These are phyloP conservation scores for Ramalina intermedia DNA, from an alignment of 495 filamentous ascomycete genomes.

Conservation along the genomic window DNA sequence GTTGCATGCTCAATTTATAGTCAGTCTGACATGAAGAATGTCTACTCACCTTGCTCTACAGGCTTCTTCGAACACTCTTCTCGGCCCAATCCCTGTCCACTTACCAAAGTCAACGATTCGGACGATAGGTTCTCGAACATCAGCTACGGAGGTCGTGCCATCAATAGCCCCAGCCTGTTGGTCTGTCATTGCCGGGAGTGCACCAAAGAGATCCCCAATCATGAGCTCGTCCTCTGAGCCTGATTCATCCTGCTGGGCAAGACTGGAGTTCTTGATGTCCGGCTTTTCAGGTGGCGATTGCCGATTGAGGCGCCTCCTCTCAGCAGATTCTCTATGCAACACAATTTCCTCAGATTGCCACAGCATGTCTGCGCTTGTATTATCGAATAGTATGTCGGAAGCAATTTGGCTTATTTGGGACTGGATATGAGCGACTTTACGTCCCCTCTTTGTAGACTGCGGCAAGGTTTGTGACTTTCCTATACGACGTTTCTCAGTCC, in stretches of 20 bases:
- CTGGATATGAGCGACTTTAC: slow-evolving; percentile 40
- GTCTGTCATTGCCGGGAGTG: slow-evolving; percentile 4
- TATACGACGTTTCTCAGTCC: slow-evolving; percentile 16
- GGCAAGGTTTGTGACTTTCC: slow-evolving; percentile 27
- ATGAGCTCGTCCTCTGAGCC: neutral
- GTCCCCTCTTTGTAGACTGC: neutral
- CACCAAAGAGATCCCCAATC: slow-evolving; percentile 10
- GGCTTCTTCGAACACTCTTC: slow-evolving; percentile 66
- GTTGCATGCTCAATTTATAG: slow-evolving; percentile 4
- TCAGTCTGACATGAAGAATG: neutral
- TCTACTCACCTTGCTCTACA: slow-evolving; percentile 59
- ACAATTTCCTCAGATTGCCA: slow-evolving; percentile 56
- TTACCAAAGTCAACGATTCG: slow-evolving; percentile 73
- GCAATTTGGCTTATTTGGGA: slow-evolving; percentile 63
- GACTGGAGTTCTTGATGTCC: neutral
- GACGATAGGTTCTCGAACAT: slow-evolving; percentile 23
- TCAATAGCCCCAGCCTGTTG: neutral
- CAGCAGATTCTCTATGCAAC: slow-evolving; percentile 44
- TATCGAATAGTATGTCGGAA: slow-evolving; percentile 77
- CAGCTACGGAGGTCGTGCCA: slow-evolving; percentile 8
- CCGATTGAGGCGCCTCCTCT: slow-evolving; percentile 16
- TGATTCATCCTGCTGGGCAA: neutral
- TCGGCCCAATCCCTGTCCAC: slow-evolving; percentile 53
- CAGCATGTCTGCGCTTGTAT: slow-evolving; percentile 51
- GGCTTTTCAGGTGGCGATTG: neutral